Conservation (phyloP, 148 eudicot genomes). For the Silene latifolia region DNA sequence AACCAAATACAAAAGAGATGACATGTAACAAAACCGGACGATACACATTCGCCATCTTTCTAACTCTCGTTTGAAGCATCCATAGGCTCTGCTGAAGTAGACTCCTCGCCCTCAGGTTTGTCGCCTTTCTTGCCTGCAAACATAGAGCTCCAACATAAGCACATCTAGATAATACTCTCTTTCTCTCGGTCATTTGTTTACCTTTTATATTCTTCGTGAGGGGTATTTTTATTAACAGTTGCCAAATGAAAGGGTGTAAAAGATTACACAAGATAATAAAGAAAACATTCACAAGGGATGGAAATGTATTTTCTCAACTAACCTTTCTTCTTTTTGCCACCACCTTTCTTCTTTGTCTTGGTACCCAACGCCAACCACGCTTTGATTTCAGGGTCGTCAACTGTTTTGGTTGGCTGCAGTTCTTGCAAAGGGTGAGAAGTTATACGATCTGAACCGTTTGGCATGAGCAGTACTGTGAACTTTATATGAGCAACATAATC, state of each 20-base stretch:
- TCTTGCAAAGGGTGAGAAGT: slow-evolving; percentile 81
- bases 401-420: slow-evolving; percentile 65
- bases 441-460: slow-evolving; percentile 89
- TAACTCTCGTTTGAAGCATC: slow-evolving; percentile 6
- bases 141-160: background rate
- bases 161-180: background rate
- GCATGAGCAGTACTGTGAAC: slow-evolving; percentile 91
- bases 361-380: slow-evolving; percentile 76
- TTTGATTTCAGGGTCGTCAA: slow-evolving; percentile 89
- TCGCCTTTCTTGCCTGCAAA: background rate
- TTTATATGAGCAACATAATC: slow-evolving; percentile 81
- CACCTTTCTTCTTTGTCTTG: slow-evolving; percentile 95
- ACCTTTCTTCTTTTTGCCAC: slow-evolving; percentile 99
- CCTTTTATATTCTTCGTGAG: too few relatives aligned
- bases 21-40: background rate
- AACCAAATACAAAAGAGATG: background rate
- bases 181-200: too few relatives aligned
- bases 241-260: too few relatives aligned
- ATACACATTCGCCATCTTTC: background rate
- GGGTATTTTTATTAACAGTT: too few relatives aligned
- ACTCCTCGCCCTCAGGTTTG: slow-evolving; percentile 2
- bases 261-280: background rate
- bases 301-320: background rate
- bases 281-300: background rate
- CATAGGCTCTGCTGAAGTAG: background rate